Evolutionary conservation across 2,329 filamentous ascomycete genomes (phyloP), one percentile per base, ranked within the genome.

Genomic region (Xylariaceae sp.): DNA sequence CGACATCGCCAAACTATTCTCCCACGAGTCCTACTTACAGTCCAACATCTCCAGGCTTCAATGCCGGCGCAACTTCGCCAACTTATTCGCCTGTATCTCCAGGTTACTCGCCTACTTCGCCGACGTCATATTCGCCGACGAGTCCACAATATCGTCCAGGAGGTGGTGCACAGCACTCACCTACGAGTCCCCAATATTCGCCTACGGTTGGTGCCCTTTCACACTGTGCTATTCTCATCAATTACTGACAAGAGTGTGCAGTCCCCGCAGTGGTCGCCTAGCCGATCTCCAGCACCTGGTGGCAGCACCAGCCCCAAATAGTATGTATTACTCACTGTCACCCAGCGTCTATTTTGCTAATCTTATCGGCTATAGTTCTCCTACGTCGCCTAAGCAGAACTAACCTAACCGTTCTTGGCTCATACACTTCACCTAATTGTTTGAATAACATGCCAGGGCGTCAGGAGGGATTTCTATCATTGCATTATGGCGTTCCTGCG

Each of bases 21-120:
- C 86, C 87, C 3, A 86, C 85, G 5, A 87, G 84, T 61, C 87
- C 87, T 50, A 85, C 81, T 66, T 91, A 90, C 73, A 88, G 84
- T 66, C 86, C 86, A n/a, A 83, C 85, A 3, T 87, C 82, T 45
- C 86, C 78, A 62, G 83, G 78, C 67, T 72, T 81, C 63, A 77
- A 71, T 67, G 73, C 60, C 26, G 71, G 70, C 4, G 70, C 79
- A 9, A 78, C 82, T 26, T 81, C 84, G 58, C 83, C 79, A n/a
- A 80, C 78, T 3, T 88, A 87, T 72, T 84, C 81, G 26, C 87
- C 88, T 40, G 85, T 85, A 3, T 91, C 88, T 43, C 88, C 88
- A n/a, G 83, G 81, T 20, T 92, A 89, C 77, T 92, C 89, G 51
- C 89, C 90, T 2, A 89, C 88, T 6, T 92, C 88, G 33, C 82